phyloP scores from a whole-genome alignment of 257 asterid species.

The Gentiana macrophylla region DNA sequence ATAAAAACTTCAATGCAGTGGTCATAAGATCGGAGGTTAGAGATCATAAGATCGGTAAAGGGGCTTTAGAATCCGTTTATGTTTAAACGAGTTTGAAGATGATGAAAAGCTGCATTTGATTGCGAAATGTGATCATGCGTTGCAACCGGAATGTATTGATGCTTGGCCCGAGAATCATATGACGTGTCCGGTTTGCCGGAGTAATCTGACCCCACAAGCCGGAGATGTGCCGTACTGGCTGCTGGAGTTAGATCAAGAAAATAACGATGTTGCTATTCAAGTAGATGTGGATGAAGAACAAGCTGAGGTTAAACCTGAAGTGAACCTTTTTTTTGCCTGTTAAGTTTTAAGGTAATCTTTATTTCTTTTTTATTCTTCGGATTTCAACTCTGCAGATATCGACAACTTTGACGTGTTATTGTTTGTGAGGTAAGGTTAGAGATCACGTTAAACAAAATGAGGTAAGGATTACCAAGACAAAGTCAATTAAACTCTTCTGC shows the following conservation, averaged over 20 bases:
- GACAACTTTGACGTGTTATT: no score
- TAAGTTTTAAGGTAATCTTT: background rate
- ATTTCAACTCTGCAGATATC: no score
- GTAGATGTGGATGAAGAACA: conserved; percentile 13
- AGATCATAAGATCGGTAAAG: conserved; percentile 74
- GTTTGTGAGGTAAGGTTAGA: no score
- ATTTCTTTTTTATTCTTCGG: no score
- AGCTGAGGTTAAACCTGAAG: conserved; percentile 7
- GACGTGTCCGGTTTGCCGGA: conserved; percentile 92
- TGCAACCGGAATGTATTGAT: conserved; percentile 85
- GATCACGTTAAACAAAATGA: no score
- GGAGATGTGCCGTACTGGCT: conserved; percentile 22
- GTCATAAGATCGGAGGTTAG: conserved; percentile 48
- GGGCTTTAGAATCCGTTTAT: conserved; percentile 77
- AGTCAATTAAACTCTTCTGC: no score
- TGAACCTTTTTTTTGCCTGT: conserved; percentile 26
- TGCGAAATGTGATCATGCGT: conserved; percentile 86
- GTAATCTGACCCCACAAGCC: conserved; percentile 35
- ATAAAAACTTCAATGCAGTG: no score
- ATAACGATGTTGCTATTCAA: conserved; percentile 28
- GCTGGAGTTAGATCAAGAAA: conserved; percentile 3
- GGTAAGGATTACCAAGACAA: no score
- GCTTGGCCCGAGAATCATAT: conserved; percentile 78
- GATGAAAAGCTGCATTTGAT: conserved; percentile 65
- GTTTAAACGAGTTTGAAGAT: conserved; percentile 73